phyloP scores from a whole-genome alignment of 1,284 basidiomycete species.

The Apiotrichum akiyoshidainum region DNA sequence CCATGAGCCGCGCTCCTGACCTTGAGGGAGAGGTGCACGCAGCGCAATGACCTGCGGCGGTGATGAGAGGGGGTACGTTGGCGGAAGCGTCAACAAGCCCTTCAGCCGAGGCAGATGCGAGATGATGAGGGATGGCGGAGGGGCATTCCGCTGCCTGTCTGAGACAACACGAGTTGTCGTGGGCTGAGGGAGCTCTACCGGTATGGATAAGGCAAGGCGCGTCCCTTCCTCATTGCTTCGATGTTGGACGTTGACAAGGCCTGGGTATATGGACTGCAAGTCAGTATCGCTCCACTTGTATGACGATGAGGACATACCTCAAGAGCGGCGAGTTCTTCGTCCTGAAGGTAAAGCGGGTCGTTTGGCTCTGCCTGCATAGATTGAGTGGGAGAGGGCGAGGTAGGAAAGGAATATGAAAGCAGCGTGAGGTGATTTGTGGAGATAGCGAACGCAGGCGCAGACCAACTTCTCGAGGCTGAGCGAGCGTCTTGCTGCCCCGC shows the following conservation, averaged over 20 bases:
- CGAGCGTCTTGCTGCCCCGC: too few species aligned
- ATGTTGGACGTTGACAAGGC: slow-evolving; percentile 18
- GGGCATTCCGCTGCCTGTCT: not conserved
- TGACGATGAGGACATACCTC: slow-evolving; percentile 22
- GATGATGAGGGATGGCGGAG: slow-evolving; percentile 7
- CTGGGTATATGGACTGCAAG: slow-evolving; percentile 39
- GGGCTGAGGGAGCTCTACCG: slow-evolving; percentile 26
- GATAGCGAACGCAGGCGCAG: too few species aligned
- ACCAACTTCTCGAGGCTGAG: too few species aligned
- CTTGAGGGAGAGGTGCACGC: slow-evolving; percentile 19
- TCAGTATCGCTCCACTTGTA: too few species aligned
- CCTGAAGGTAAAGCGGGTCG: slow-evolving; percentile 18
- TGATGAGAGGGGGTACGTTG: slow-evolving; percentile 26
- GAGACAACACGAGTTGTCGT: not conserved
- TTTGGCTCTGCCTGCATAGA: too few species aligned
- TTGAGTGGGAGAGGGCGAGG: too few species aligned
- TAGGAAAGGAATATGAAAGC: too few species aligned
- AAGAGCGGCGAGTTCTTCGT: slow-evolving; percentile 37
- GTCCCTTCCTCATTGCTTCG: slow-evolving; percentile 12
- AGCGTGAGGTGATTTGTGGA: too few species aligned
- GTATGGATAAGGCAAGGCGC: slow-evolving; percentile 26
- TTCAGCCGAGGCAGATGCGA: slow-evolving; percentile 38
- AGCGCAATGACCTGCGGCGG: slow-evolving; percentile 23
- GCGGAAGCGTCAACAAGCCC: slow-evolving; percentile 27
- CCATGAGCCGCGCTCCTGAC: slow-evolving; percentile 17